phyloP scores from a whole-genome alignment of 225 moss, liverwort and hornwort genomes.

The Sphagnum tenellum region DNA sequence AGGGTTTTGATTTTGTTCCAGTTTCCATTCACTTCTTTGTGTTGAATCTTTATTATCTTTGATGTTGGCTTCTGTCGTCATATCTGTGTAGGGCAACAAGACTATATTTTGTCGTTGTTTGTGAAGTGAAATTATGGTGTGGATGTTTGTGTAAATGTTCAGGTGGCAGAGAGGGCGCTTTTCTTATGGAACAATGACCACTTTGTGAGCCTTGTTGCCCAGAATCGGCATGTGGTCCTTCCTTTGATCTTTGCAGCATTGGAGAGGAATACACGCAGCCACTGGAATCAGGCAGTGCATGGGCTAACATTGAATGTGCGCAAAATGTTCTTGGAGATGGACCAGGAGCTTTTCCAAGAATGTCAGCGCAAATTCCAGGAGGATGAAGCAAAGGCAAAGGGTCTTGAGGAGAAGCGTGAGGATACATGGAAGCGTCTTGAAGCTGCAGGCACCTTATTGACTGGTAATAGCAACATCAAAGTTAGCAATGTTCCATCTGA shows the following conservation, averaged over 20 bases:
- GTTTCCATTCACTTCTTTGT: too few species aligned
- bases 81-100: too few species aligned
- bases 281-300: slow-evolving; percentile 97
- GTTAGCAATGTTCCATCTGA: slow-evolving; percentile 23
- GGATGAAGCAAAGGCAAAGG: slow-evolving; percentile 75
- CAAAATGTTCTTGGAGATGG: slow-evolving; percentile 99
- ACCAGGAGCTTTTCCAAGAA: slow-evolving; percentile 89
- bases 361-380: slow-evolving; percentile 90
- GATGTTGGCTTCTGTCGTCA: too few species aligned
- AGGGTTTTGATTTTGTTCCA: too few species aligned
- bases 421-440: slow-evolving; percentile 88
- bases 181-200: slow-evolving; percentile 98
- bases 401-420: slow-evolving; percentile 72
- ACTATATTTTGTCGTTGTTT: too few species aligned
- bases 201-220: slow-evolving; percentile 93
- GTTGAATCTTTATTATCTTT: too few species aligned
- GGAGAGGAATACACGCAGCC: slow-evolving; percentile 82
- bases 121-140: too few species aligned
- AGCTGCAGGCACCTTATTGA: slow-evolving; percentile 46
- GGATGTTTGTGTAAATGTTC: neutral
- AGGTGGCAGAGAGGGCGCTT: slow-evolving; percentile 95
- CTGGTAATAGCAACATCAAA: slow-evolving; percentile 15
- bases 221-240: slow-evolving; percentile 83
- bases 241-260: slow-evolving; percentile 72
- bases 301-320: slow-evolving; percentile 86